A percentile compares a stretch with the other conserved stretches of the same genome.
Conservation (phyloP, 192 early-diverging fungal genomes). For the Backusella westeae region DNA sequence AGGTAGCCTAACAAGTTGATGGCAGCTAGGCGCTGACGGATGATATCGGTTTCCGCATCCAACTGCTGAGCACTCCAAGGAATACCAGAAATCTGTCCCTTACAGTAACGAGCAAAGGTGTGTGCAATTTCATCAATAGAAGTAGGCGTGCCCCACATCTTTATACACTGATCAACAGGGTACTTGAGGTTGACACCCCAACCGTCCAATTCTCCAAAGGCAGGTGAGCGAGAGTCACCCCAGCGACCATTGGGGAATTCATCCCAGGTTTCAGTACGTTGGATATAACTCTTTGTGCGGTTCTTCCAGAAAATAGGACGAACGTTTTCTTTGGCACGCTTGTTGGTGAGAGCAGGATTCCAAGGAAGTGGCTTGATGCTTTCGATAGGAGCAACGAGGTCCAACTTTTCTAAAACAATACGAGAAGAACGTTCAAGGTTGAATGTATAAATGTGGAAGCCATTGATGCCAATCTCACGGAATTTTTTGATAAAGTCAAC, state of each 20-base stretch:
- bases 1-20: slow-evolving; percentile 82
- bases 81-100: slow-evolving; percentile 71
- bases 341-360: slow-evolving; percentile 67
- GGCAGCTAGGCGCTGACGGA: slow-evolving; percentile 63
- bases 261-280: slow-evolving; percentile 92
- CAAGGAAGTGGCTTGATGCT: slow-evolving; percentile 35
- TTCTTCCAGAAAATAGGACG: slow-evolving; percentile 99
- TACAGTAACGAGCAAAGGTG: slow-evolving; percentile 85
- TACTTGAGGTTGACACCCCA: slow-evolving; percentile 81
- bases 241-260: slow-evolving; percentile 98
- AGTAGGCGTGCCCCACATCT: slow-evolving; percentile 79
- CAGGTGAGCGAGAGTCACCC: slow-evolving; percentile 95
- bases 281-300: slow-evolving; percentile 87
- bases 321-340: slow-evolving; percentile 92
- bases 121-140: slow-evolving; percentile 63
- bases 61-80: slow-evolving; percentile 89
- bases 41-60: slow-evolving; percentile 69
- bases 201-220: slow-evolving; percentile 77
- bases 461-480: slow-evolving; percentile 58
- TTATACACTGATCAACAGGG: slow-evolving; percentile 57
- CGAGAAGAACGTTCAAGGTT: slow-evolving; percentile 87
- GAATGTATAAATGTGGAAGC: slow-evolving; percentile 96
- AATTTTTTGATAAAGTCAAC: slow-evolving; percentile 57
- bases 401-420: slow-evolving; percentile 83
- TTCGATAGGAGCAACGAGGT: slow-evolving; percentile 72